These are phyloP conservation scores for Xerocomellus dryophilus DNA, from an alignment of 768 basidiomycete species.

Conservation along the genomic window DNA sequence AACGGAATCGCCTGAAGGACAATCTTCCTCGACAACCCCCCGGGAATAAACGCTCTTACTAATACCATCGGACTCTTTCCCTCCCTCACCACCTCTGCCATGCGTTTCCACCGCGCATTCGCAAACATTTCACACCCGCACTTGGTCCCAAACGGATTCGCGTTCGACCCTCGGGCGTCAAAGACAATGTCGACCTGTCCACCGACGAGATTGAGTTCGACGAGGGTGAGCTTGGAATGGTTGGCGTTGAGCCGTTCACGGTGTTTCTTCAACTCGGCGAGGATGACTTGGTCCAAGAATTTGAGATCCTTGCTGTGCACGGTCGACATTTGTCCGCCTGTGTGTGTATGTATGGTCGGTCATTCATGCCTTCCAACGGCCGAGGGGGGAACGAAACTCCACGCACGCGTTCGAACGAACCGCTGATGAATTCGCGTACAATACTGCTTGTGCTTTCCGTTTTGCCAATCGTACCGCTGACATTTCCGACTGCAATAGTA, in stretches of 20 bases:
- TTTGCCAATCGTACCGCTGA: conserved; percentile 27
- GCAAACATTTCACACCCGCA: conserved; percentile 25
- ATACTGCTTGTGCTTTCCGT: conserved; percentile 29
- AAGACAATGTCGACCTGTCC: conserved; percentile 13
- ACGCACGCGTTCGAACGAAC: conserved; percentile 18
- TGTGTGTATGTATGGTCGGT: background rate
- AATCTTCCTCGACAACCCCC: conserved; percentile 27
- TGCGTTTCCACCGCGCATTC: conserved; percentile 24
- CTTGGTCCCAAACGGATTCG: conserved; percentile 25
- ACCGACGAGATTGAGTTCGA: conserved; percentile 26
- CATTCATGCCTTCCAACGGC: background rate
- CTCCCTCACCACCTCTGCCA: conserved; percentile 15
- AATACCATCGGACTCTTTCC: conserved; percentile 17
- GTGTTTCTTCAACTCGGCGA: conserved; percentile 25
- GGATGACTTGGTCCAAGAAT: conserved; percentile 28
- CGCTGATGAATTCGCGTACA: conserved; percentile 23
- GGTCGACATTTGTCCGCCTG: conserved; percentile 25
- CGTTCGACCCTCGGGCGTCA: conserved; percentile 18
- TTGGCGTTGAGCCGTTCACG: conserved; percentile 6
- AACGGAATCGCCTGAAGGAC: conserved; percentile 28
- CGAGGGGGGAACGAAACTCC: background rate
- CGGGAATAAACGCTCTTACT: conserved; percentile 29
- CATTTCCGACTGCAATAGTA: conserved; percentile 29
- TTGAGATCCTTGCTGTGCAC: conserved; percentile 26
- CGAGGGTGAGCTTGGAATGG: conserved; percentile 19